phyloP scores from a whole-genome alignment of 116 monocot genomes.

The Papilionanthe hybrid region DNA sequence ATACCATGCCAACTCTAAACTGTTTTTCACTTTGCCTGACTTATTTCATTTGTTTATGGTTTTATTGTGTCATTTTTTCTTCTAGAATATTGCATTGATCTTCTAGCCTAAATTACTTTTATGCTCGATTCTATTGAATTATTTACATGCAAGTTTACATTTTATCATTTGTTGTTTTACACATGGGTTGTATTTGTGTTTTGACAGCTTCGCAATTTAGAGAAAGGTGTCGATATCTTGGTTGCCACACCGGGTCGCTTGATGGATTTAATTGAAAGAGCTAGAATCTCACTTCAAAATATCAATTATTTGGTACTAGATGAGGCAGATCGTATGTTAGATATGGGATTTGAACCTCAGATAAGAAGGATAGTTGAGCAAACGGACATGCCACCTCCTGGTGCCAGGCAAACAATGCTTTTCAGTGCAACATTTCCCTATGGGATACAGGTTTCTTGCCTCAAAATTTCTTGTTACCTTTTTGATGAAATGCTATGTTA shows the following conservation, averaged over 20 bases:
- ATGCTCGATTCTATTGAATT: no score
- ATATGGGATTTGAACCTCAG: constrained; percentile 30
- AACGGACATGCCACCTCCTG: constrained; percentile 27
- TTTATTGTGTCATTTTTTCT: no score
- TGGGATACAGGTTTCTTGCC: constrained; percentile 18
- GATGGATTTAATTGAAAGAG: constrained; percentile 23
- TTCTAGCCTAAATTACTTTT: no score
- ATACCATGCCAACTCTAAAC: no score
- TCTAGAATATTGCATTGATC: no score
- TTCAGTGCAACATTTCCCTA: constrained; percentile 27
- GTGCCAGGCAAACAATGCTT: constrained; percentile 26
- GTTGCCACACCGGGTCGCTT: constrained; percentile 23
- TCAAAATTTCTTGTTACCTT: background rate
- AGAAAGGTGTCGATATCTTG: constrained; percentile 23
- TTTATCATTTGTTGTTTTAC: no score
- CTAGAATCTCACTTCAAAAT: constrained; percentile 12
- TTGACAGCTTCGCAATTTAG: constrained; percentile 17
- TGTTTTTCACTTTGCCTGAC: no score
- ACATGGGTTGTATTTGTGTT: background rate
- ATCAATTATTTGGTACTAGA: constrained; percentile 20
- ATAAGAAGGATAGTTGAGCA: constrained; percentile 25
- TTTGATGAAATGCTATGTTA: no score
- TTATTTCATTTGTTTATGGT: no score
- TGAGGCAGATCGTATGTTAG: constrained; percentile 31
- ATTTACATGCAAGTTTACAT: no score